Percentiles rank a stretch among this genome's conserved stretches.
These are phyloP conservation scores for Eruca vesicaria DNA, from an alignment of 441 rosid species.

Conservation along the genomic window DNA sequence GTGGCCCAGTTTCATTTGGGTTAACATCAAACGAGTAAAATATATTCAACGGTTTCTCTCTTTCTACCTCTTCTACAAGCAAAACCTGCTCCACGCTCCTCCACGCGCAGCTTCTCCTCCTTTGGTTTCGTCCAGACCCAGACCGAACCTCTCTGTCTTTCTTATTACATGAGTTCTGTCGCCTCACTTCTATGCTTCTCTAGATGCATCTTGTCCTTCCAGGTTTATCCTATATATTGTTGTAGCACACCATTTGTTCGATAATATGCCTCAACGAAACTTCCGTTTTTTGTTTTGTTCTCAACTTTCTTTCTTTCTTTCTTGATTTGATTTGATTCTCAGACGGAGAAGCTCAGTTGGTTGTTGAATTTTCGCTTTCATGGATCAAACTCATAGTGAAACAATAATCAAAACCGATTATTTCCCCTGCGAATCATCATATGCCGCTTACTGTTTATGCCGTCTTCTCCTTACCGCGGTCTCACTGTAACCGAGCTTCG, in stretches of 20 bases:
- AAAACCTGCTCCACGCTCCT: constrained; percentile 9
- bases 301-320: not conserved
- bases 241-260: constrained; percentile 28
- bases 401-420: not conserved
- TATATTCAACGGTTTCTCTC: not conserved
- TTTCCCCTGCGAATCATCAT: constrained; percentile 25
- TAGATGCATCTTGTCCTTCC: not conserved
- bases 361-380: not conserved
- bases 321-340: constrained; percentile 1
- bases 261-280: constrained; percentile 14
- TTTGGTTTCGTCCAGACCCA: not conserved
- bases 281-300: not conserved
- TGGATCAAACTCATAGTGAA: constrained; percentile 10
- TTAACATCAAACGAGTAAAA: not conserved
- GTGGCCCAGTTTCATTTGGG: constrained; percentile 5
- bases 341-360: constrained; percentile 13
- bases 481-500: constrained; percentile 41
- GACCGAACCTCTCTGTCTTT: not conserved
- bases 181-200: not conserved
- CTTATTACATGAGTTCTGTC: not conserved
- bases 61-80: not conserved
- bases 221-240: not conserved
- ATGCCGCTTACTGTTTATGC: constrained; percentile 20
- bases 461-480: constrained; percentile 31
- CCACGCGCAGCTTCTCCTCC: constrained; percentile 14